Conservation (phyloP, 441 rosid genomes). For the Adansonia gregorii region DNA sequence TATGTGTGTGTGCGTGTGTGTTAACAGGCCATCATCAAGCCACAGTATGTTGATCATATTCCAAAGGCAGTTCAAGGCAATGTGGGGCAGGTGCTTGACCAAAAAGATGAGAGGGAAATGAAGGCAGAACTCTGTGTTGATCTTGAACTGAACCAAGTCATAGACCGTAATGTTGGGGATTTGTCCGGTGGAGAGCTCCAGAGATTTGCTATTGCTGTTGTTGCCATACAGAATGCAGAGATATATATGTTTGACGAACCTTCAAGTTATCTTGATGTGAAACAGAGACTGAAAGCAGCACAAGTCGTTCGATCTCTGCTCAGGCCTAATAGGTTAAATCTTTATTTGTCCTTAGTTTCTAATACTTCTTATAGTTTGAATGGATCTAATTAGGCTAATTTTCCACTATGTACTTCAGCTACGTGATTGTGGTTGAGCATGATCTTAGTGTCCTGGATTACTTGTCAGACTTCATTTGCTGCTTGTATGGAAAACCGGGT, state of each 20-base stretch:
- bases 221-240: conserved; percentile 92
- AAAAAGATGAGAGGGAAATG: too few relatives aligned
- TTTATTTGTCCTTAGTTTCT: conserved; percentile 20
- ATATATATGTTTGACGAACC: conserved; percentile 99
- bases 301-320: conserved; percentile 88
- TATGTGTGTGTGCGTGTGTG: not conserved
- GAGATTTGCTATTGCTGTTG: conserved; percentile 96
- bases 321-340: conserved; percentile 77
- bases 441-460: conserved; percentile 97
- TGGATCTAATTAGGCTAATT: conserved; percentile 12
- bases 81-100: too few relatives aligned
- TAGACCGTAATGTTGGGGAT: too few relatives aligned
- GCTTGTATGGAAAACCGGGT: conserved; percentile 95
- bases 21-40: conserved; percentile 88
- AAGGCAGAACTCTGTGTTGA: too few relatives aligned
- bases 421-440: conserved; percentile 97
- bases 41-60: conserved; percentile 97
- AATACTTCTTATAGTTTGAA: conserved; percentile 10
- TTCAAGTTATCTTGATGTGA: conserved; percentile 98
- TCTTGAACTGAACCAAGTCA: too few relatives aligned
- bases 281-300: conserved; percentile 97
- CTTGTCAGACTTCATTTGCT: conserved; percentile 94
- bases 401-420: conserved; percentile 53
- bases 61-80: conserved; percentile 93
- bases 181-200: too few relatives aligned